Conservation (phyloP, 169 alveolate genomes). For the Plasmodium falciparum region DNA sequence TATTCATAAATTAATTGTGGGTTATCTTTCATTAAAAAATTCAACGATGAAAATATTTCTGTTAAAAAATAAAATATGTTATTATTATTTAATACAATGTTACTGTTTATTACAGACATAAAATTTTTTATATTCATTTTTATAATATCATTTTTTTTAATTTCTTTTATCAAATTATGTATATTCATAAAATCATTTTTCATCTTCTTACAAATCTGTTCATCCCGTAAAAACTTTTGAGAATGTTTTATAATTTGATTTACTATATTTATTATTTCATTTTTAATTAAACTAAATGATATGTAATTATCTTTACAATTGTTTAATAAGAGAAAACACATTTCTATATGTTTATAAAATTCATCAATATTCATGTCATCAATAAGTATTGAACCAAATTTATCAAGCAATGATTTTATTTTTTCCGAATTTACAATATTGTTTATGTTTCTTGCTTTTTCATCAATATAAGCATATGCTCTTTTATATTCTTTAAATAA, state of each 20-base stretch:
- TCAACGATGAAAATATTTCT: slow-evolving; percentile 64
- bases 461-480: slow-evolving; percentile 37
- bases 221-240: slow-evolving; percentile 49
- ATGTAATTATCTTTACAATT: slow-evolving; percentile 69
- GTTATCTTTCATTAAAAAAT: slow-evolving; percentile 36
- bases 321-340: slow-evolving; percentile 41
- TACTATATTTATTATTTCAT: slow-evolving; percentile 55
- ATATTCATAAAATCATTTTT: slow-evolving; percentile 58
- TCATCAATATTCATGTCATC: slow-evolving; percentile 42
- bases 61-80: slow-evolving; percentile 64
- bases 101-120: slow-evolving; percentile 31
- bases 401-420: slow-evolving; percentile 46
- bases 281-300: slow-evolving; percentile 67
- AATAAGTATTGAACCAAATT: slow-evolving; percentile 35
- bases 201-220: slow-evolving; percentile 33
- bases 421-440: slow-evolving; percentile 35
- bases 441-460: slow-evolving; percentile 29
- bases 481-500: slow-evolving; percentile 51
- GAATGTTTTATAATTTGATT: slow-evolving; percentile 45
- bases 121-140: slow-evolving; percentile 31
- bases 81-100: slow-evolving; percentile 50
- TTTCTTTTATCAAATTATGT: slow-evolving; percentile 46
- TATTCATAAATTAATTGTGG: slow-evolving; percentile 36
- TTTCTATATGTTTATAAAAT: slow-evolving; percentile 46
- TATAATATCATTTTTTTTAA: slow-evolving; percentile 67